A percentile compares a stretch with the other conserved stretches of the same genome.
Conservation (phyloP, 2,329 filamentous ascomycete species). For the Fusarium euwallaceae region DNA sequence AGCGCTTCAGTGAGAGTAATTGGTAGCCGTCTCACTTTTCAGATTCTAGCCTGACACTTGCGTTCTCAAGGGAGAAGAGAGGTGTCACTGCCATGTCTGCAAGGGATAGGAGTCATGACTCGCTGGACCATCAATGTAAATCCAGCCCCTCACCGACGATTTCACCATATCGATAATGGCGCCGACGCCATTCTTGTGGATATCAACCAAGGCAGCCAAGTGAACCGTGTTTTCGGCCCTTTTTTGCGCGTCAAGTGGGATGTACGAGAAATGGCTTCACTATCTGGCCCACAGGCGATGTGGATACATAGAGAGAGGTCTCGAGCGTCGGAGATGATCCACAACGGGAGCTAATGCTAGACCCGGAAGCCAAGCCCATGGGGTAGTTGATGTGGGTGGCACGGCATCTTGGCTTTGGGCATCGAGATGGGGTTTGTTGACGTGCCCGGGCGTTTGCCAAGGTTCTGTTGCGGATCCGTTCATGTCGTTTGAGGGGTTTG, state of each 20-base stretch:
- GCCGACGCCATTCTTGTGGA: neutral
- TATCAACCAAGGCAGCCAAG: neutral
- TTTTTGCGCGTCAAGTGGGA: neutral
- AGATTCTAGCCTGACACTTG: neutral
- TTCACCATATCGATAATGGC: neutral
- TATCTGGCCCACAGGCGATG: neutral
- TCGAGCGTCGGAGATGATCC: neutral
- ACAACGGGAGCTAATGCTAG: neutral
- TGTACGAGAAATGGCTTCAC: neutral
- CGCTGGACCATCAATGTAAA: neutral
- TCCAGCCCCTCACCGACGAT: neutral
- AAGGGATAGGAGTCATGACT: neutral
- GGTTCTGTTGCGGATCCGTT: neutral
- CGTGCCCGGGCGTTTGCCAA: neutral
- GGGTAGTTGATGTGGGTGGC: neutral
- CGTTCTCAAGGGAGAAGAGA: neutral
- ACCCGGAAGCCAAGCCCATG: neutral
- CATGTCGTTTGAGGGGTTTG: neutral
- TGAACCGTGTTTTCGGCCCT: neutral
- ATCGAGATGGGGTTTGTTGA: neutral
- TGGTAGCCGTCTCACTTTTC: neutral
- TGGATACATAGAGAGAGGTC: neutral
- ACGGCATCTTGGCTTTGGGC: neutral
- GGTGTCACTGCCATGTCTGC: neutral
- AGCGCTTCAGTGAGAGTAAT: neutral